Base-by-base conservation (phyloP, 148 eudicot genomes). In the Rhododendron simsii region DNA sequence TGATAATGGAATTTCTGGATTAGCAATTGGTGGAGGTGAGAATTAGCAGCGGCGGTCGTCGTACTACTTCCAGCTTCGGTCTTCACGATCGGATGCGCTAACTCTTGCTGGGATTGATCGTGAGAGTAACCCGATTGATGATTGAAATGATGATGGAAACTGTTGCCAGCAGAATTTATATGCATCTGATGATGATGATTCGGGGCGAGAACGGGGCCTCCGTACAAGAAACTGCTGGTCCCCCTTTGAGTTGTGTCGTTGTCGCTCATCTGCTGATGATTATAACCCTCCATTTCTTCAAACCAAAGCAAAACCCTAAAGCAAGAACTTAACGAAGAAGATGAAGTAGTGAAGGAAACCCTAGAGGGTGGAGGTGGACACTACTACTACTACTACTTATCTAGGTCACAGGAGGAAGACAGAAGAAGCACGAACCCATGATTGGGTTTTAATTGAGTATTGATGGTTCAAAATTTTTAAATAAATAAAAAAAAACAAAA, bases 281-380 rank as follows among this genome's bases (percentile, higher is more conserved):
- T 88, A 69, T 90, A 92, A 14, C 87, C 86, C 61, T 92, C 93
- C 93, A 92, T 92, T 85, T 79, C 20, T 23, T 11, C 20, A 48
- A 76, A 81, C 44, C 57, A 16, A 16, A 35, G 47, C 55, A 51
- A 77, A 39, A 84, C 57, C 82, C 82, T 57, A 61, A 18, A 57
- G 26, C 15, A 71, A 83, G 16, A 50, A 78, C 39, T 20, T 26
- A 30, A 41, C 4, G 47, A 73, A 65, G 75, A 20, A 30, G 81
- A 45, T 45, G 76, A 78, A 75, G 84, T 39, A 35, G 77, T 23
- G 12, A n/a, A 47, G 23, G 57, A 83, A 84, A 76, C 48, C 86
- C 50, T 57, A 35, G 16, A 79, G 28, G 21, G 51, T 44, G 44
- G 69, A 35, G 15, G 39, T 10, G 16, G 75, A 69, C 75, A 13